Base-by-base conservation (phyloP, 768 basidiomycete species). In the Xerocomellus amylosporus region DNA sequence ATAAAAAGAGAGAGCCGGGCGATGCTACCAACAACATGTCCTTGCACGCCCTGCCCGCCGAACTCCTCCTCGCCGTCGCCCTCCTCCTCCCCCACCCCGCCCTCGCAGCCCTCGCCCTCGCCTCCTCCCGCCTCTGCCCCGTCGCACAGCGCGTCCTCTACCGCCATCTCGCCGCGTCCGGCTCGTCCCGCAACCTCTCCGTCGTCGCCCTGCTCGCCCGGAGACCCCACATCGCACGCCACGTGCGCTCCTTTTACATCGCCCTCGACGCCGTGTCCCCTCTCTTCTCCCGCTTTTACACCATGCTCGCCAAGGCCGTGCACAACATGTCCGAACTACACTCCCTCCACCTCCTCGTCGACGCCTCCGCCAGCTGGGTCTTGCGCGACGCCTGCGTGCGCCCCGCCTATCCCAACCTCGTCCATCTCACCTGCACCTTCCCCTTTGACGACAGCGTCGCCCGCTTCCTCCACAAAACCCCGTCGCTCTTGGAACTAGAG, bases 91-190 rank as follows among this genome's bases (percentile, higher is more conserved):
- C 65, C 62, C 66, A 22, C 41, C 48, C 43, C 50, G 58, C 69
- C n/a, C 82, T 88, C 60, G 70, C 75, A 45, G 66, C 77, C 12
- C 74, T 87, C 58, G 75, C 86, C 2, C 70, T 65, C 19, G 73
- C 81, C 8, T 71, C 59, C 57, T 65, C 77, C 14, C 58, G 65
- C 33, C 62, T 86, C 63, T 71, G 73, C 56, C 72, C 72, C 50
- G 68, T 82, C 60, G 85, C 84, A 0, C 82, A 81, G 55, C 81
- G 82, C 54, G 66, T 75, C 34, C 84, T 91, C 69, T 91, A 87
- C 69, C 78, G 84, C 50, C 69, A 80, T 62, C 61, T 90, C 58
- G 65, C 73, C 46, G 59, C 83, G 49, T 77, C 82, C 30, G 61
- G 74, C 8, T 62, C 69, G 55, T 70, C 76, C 4, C 72, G 67